Evolutionary conservation across 495 filamentous ascomycete species (phyloP).

Genomic region (Cladorrhinum samala): DNA sequence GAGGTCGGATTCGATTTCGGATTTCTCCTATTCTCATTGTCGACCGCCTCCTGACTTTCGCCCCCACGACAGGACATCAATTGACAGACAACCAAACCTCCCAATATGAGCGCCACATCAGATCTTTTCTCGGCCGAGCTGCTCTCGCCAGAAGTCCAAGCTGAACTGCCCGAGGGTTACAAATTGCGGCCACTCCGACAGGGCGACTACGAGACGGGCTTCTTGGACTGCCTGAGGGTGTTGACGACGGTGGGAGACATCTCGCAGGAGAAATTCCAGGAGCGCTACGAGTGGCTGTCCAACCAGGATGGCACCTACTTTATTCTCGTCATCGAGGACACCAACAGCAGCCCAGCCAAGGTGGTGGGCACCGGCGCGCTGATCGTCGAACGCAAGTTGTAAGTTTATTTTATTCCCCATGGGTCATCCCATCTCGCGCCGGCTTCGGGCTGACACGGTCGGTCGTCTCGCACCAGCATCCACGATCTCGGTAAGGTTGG

Average conservation of each 20-base stretch:
- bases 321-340: constrained; percentile 74
- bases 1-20: not conserved
- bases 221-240: constrained; percentile 85
- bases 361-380: constrained; percentile 85
- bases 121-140: constrained; percentile 72
- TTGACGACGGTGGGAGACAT: constrained; percentile 92
- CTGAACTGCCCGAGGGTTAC: constrained; percentile 73
- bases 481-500: constrained; percentile 74
- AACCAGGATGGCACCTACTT: constrained; percentile 77
- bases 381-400: constrained; percentile 84
- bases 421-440: not conserved
- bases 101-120: constrained; percentile 36
- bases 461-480: constrained; percentile 43
- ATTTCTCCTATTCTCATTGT: not conserved
- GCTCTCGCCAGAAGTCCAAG: constrained; percentile 67
- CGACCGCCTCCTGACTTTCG: not conserved
- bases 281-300: constrained; percentile 79
- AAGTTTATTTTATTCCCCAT: constrained; percentile 26
- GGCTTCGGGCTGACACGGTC: constrained; percentile 5
- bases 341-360: constrained; percentile 33
- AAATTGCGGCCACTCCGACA: constrained; percentile 71
- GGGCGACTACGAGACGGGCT: constrained; percentile 70
- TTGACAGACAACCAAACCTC: not conserved
- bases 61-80: not conserved
- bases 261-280: constrained; percentile 62